Percentiles rank a stretch among this genome's conserved stretches.
Conservation (phyloP, 1,284 basidiomycete species). For the Inonotus obliquus region DNA sequence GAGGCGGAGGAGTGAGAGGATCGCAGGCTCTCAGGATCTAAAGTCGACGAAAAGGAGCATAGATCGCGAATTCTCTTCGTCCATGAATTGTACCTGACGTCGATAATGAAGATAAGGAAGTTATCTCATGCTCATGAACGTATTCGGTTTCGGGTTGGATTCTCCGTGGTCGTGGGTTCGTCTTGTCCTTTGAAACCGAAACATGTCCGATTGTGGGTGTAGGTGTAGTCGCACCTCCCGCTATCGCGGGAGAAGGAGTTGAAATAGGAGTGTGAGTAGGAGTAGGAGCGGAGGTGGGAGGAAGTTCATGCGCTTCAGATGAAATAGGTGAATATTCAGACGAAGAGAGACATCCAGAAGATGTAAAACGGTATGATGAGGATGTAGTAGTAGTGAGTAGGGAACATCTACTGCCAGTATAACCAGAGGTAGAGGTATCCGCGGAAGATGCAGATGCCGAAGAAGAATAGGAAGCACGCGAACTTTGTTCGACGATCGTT, state of each 20-base stretch:
- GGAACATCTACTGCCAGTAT: not conserved
- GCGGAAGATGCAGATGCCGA: conserved; percentile 4
- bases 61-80: conserved; percentile 14
- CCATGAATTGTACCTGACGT: not conserved
- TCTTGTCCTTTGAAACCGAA: too few relatives aligned
- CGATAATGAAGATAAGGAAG: too few relatives aligned
- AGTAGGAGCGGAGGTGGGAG: not conserved
- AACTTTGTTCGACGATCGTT: conserved; percentile 11
- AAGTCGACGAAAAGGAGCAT: conserved; percentile 7
- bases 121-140: too few relatives aligned
- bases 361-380: conserved; percentile 16
- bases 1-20: too few relatives aligned
- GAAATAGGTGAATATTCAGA: too few relatives aligned
- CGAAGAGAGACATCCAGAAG: conserved; percentile 1
- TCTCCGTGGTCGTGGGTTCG: too few relatives aligned
- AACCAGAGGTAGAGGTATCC: not conserved
- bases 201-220: too few relatives aligned
- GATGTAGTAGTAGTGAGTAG: conserved; percentile 14
- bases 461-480: conserved; percentile 1
- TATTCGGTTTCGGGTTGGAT: too few relatives aligned
- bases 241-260: too few relatives aligned
- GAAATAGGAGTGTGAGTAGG: too few relatives aligned
- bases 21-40: too few relatives aligned
- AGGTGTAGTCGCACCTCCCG: too few relatives aligned
- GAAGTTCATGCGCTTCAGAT: not conserved